phyloP scores from a whole-genome alignment of 495 filamentous ascomycete species.

The Neurospora discreta region DNA sequence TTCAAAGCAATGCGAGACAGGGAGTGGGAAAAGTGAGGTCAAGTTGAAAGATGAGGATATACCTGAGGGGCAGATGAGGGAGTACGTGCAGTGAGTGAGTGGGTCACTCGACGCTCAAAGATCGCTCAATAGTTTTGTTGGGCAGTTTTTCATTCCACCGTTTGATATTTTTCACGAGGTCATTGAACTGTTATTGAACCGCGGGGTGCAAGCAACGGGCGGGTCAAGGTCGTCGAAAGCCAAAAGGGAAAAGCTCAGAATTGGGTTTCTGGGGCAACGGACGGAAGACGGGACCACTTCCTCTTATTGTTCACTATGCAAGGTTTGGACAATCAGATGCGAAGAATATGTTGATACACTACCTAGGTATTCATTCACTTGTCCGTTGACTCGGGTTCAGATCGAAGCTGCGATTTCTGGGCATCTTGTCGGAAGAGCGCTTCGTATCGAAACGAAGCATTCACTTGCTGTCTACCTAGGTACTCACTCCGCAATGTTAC shows the following conservation, averaged over 20 bases:
- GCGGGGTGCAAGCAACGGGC: not conserved
- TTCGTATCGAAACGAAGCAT: not conserved
- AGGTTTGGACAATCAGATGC: not conserved
- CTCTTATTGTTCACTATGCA: not conserved
- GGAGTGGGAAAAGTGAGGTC: not conserved
- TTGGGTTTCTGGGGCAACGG: not conserved
- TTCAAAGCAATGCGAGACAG: not conserved
- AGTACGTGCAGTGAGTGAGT: not conserved
- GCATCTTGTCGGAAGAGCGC: not conserved
- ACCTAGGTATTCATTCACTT: not conserved
- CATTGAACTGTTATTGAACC: not conserved
- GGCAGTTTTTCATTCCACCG: not conserved
- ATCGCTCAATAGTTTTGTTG: not conserved
- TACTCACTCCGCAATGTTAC: not conserved
- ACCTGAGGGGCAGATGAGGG: not conserved
- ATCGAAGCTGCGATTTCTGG: not conserved
- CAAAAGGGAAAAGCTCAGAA: not conserved
- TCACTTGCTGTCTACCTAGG: not conserved
- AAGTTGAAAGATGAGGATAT: not conserved
- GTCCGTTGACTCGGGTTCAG: not conserved
- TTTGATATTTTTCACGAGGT: not conserved
- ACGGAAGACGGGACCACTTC: not conserved
- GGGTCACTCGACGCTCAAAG: not conserved
- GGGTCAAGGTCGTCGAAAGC: not conserved
- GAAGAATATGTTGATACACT: not conserved